Evolutionary conservation across 441 rosid genomes (phyloP), one percentile per base, ranked within the genome.

Genomic region (Erysimum pusillum): DNA sequence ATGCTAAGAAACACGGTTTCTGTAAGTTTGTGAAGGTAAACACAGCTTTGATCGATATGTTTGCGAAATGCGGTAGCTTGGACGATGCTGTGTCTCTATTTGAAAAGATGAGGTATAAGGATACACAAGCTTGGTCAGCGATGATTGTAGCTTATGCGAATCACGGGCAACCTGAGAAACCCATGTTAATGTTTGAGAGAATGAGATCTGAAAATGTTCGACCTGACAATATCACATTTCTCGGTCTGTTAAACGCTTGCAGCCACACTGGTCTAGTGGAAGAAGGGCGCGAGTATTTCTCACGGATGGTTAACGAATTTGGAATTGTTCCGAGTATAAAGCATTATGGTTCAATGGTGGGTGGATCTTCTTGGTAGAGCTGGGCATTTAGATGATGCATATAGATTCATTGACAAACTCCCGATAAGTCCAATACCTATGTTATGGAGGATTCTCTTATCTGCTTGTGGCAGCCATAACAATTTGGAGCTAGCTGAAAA

Each of bases 271-370:
- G 97, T 62, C 74, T 87, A 32, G 85, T 90, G 42, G 86, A 84
- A 32, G 88, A 88, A 79, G 96, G 97, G 57, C 75, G 67, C 7
- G 34, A 69, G 35, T 85, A 83, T 79, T 91, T 90, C 73, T 65
- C 82, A 51, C 61, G 72, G 31, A 90, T 89, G 96, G 78, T 63
- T 8, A 59, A 82, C 14, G 66, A 67, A 22, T 89, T 81, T 25
- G 54, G 80, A 56, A 83, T 88, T 66, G 31, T 67, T 72, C 97
- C 93, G 3, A 77, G 85, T 31, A 80, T 89, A 61, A 91, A 91
- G 79, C 98, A 93, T 82, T 91, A 85, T 36, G 97, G 97, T 39
- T 91, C 94, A 69, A 88, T 90, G 91, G 91, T 90, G 8, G 97
- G n/a, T n/a, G n/a, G n/a, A 91, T 85, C 83, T 93, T 77, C 85